Evolutionary conservation across 768 basidiomycete genomes (phyloP).

Genomic region (Hypholoma sublateritium): DNA sequence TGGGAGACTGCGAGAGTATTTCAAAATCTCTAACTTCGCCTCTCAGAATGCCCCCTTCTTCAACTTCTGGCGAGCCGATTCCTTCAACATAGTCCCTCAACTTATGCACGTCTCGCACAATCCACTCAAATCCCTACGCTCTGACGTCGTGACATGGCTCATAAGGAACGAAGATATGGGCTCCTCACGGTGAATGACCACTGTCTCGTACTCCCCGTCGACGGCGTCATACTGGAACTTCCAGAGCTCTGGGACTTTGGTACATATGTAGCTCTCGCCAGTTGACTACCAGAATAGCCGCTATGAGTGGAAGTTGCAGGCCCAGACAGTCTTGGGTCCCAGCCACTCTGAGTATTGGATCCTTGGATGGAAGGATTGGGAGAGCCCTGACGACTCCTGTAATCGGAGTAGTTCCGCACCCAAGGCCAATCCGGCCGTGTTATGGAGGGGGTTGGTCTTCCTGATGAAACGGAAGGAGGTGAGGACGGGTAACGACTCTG

Average conservation of each 20-base stretch:
- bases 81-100: constrained; percentile 61
- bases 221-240: constrained; percentile 19
- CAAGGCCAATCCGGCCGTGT: constrained; percentile 65
- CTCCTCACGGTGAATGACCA: constrained; percentile 61
- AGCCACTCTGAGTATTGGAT: constrained; percentile 24
- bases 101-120: constrained; percentile 54
- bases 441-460: constrained; percentile 40
- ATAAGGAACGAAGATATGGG: background rate
- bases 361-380: constrained; percentile 29
- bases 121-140: constrained; percentile 72
- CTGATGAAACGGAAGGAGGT: constrained; percentile 44
- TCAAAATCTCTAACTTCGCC: constrained; percentile 50
- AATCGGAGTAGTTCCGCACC: constrained; percentile 35
- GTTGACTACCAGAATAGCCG: constrained; percentile 11
- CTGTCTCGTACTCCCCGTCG: constrained; percentile 54
- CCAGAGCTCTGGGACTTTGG: constrained; percentile 21
- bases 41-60: constrained; percentile 26
- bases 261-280: constrained; percentile 13
- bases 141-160: background rate
- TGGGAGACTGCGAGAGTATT: constrained; percentile 61
- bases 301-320: constrained; percentile 26
- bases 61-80: constrained; percentile 23
- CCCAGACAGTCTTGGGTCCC: constrained; percentile 30
- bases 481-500: constrained; percentile 34
- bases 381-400: constrained; percentile 31